phyloP scores from a whole-genome alignment of 805 yeast species.

The Nakazawaea sp. region DNA sequence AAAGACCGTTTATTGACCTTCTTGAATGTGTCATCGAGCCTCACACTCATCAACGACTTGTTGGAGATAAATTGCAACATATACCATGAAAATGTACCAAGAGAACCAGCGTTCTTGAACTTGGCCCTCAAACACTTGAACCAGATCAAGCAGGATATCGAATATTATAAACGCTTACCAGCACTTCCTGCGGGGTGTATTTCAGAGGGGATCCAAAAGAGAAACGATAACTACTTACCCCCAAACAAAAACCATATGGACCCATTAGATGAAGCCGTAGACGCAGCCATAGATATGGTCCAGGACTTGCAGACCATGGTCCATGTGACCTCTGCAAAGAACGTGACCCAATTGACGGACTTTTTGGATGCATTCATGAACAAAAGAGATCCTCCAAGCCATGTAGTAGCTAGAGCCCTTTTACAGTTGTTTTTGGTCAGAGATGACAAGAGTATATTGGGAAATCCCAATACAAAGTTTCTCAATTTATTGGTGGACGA shows the following conservation, averaged over 20 bases:
- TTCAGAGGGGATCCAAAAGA: slow-evolving; percentile 39
- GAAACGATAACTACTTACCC: slow-evolving; percentile 43
- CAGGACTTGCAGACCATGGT: slow-evolving; percentile 31
- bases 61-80: background rate
- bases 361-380: slow-evolving; percentile 19
- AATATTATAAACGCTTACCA: slow-evolving; percentile 17
- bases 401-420: slow-evolving; percentile 53
- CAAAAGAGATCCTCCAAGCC: slow-evolving; percentile 19
- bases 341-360: slow-evolving; percentile 20
- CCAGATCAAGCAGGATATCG: slow-evolving; percentile 10
- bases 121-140: slow-evolving; percentile 15
- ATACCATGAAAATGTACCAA: background rate
- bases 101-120: slow-evolving; percentile 15
- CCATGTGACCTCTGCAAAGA: slow-evolving; percentile 21
- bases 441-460: slow-evolving; percentile 55
- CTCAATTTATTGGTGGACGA: slow-evolving; percentile 30
- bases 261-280: slow-evolving; percentile 16
- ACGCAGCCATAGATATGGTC: slow-evolving; percentile 21
- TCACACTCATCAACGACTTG: slow-evolving; percentile 22
- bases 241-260: slow-evolving; percentile 23
- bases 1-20: slow-evolving; percentile 15
- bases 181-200: slow-evolving; percentile 29
- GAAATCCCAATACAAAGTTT: slow-evolving; percentile 31
- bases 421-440: slow-evolving; percentile 56
- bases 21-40: slow-evolving; percentile 21